These are phyloP conservation scores for Nicotiana knightiana DNA, from an alignment of 257 asterid species.

Conservation along the genomic window DNA sequence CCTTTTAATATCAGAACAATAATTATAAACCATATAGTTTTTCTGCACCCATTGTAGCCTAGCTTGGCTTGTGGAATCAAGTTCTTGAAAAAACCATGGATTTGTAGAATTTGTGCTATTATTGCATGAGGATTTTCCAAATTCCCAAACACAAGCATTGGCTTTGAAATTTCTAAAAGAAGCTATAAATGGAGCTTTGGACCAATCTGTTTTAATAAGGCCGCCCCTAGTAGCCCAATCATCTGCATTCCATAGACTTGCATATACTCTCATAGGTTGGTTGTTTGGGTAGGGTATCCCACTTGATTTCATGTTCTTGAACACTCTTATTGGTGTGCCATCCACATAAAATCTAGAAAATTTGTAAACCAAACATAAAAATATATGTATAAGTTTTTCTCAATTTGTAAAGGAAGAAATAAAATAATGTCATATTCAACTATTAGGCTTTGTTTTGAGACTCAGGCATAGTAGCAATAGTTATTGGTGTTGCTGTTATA, in stretches of 20 bases:
- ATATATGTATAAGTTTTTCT: not conserved
- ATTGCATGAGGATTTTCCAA: constrained; percentile 31
- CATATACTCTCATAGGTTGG: constrained; percentile 71
- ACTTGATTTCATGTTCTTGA: constrained; percentile 44
- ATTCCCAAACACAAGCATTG: constrained; percentile 46
- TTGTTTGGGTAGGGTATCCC: constrained; percentile 51
- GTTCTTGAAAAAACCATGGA: constrained; percentile 33
- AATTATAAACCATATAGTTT: constrained; percentile 62
- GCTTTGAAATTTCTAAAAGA: constrained; percentile 44
- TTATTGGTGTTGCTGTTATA: no score
- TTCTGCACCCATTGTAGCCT: constrained; percentile 49
- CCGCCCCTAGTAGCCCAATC: constrained; percentile 83
- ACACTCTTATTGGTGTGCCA: constrained; percentile 55
- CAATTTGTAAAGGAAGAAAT: not conserved
- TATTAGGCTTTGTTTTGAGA: no score
- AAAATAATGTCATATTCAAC: no score
- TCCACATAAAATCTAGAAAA: constrained; percentile 52
- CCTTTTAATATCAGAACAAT: constrained; percentile 62
- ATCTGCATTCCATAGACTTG: constrained; percentile 78
- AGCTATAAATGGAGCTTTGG: constrained; percentile 63
- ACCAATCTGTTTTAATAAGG: constrained; percentile 60
- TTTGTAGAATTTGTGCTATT: constrained; percentile 20
- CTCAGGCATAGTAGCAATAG: no score
- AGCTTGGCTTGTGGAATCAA: constrained; percentile 35
- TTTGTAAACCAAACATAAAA: not conserved